Base-by-base conservation (phyloP, 768 basidiomycete species). In the Auriscalpium microsporum region DNA sequence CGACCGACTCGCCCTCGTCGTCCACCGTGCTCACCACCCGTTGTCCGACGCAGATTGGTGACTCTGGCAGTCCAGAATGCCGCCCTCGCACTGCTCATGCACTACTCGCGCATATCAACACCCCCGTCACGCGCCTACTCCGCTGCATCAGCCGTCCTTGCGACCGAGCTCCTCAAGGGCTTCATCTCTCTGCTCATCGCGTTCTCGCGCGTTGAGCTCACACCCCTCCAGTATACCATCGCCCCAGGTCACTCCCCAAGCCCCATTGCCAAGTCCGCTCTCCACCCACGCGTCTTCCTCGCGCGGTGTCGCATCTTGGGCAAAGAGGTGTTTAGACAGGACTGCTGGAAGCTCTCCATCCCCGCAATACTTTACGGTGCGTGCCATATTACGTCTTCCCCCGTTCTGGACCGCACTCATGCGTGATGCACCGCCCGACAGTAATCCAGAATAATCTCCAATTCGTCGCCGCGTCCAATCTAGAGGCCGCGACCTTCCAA, bases 291-390 rank as follows among this genome's bases (percentile, higher is more conserved):
- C 61, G 67, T 64, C 45, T 62, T 77, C 55, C 52, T 72, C 7
- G 70, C 69, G 23, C 81, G 87, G 46, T 65, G 84, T 58, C 77
- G 78, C 42, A 78, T 76, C 56, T 68, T 93, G 17, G 75, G 72
- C 50, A 77, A 78, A 57, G 87, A 89, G 56, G 77, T 96, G 21
- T 88, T 94, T 70, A 89, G 91, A 59, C 73, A 78, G 11, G 95
- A 98, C 71, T 96, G 95, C 69, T 96, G 94, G 93, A 97, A 97
- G 69, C 73, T 98, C 34, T 92, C 94, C 46, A 93, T 98, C 65
- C 95, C 95, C 21, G 94, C 95, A 51, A 89, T 96, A 66, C 83
- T 97, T 65, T 98, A 96, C 68, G 83, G 83, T 83, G 60, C 58
- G 73, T 67, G 14, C 45, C 50, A 9, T 28, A 46, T 16, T 28